Base-by-base conservation (phyloP, 1,284 basidiomycete genomes). In the Trichosporon ovoides region DNA sequence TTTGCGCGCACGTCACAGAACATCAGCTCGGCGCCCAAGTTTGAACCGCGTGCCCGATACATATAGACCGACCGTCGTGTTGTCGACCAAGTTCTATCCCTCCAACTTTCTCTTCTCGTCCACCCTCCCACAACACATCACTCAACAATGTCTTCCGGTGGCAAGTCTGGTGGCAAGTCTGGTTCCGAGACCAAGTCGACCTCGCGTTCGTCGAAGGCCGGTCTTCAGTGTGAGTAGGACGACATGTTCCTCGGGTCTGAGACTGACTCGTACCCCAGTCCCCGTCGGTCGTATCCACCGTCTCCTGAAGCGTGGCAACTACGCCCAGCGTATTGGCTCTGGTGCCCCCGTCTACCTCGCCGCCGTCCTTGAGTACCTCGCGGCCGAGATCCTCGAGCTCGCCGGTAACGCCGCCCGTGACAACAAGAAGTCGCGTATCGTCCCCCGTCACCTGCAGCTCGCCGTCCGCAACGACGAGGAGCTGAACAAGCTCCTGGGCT, bases 381-480 rank as follows among this genome's bases (percentile, higher is more conserved):
- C 86, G 31, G 90, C 90, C 48, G 91, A 93, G 78, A 87, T 93
- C 68, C 84, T 91, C 60, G 90, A 93, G 79, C 81, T 91, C 55
- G 89, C 90, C 52, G 90, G 90, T 56, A 90, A 90, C 79, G 89
- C 87, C 50, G 76, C 79, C 65, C 77, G 78, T 66, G 78, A 80
- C 77, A 77, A 78, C 72, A 75, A 77, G 72, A 82, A 91, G 82
- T 87, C 88, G 73, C 89, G 90, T 86, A 92, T 93, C 73, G 87
- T 91, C n/a, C 91, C 91, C 58, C 85, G 91, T 74, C 90, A 93
- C 78, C 77, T 93, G 58, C 89, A 92, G 76, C 87, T 93, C 62
- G 91, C 90, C 66, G 91, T 94, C 77, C 84, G 89, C 66, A 90
- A 90, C 77, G 88, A 90, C 61, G 88, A 90, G 70, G 88, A 90